phyloP scores from a whole-genome alignment of 805 yeast species.

The Jamesozyma gamospora region DNA sequence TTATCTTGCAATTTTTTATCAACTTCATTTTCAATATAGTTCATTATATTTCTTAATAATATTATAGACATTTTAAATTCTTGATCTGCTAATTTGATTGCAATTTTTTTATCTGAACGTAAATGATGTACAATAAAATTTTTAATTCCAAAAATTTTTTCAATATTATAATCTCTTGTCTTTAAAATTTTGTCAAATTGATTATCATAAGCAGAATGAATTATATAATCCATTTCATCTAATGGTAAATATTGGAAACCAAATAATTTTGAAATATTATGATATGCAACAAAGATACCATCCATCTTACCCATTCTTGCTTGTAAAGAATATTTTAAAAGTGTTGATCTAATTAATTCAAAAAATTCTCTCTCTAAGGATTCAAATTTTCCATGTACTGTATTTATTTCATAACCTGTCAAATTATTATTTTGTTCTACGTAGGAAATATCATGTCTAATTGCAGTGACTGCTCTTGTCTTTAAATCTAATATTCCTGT shows the following conservation, averaged over 20 bases:
- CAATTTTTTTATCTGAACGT: conserved; percentile 16
- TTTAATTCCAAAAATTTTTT: conserved; percentile 16
- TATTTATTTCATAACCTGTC: conserved; percentile 57
- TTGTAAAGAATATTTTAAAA: conserved; percentile 79
- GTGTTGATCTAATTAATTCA: conserved; percentile 65
- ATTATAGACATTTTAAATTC: conserved; percentile 57
- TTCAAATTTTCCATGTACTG: conserved; percentile 55
- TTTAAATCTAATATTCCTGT: conserved; percentile 87
- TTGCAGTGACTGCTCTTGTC: conserved; percentile 82
- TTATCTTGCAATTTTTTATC: conserved; percentile 4
- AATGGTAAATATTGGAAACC: conserved; percentile 87
- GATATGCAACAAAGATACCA: conserved; percentile 88
- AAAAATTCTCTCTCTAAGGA: conserved; percentile 73
- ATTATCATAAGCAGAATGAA: conserved; percentile 38
- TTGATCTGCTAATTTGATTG: conserved; percentile 43
- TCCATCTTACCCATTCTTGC: conserved; percentile 96
- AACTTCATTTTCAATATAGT: conserved; percentile 26
- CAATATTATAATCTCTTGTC: conserved; percentile 8
- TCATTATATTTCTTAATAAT: conserved; percentile 40
- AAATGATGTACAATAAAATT: conserved; percentile 15
- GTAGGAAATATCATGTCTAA: conserved; percentile 65
- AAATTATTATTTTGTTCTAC: conserved; percentile 44
- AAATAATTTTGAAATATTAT: conserved; percentile 67
- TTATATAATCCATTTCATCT: conserved; percentile 53
- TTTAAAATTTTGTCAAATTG: conserved; percentile 10